phyloP scores from a whole-genome alignment of 1,284 basidiomycete genomes.

The Coniferiporia sulphurascens region DNA sequence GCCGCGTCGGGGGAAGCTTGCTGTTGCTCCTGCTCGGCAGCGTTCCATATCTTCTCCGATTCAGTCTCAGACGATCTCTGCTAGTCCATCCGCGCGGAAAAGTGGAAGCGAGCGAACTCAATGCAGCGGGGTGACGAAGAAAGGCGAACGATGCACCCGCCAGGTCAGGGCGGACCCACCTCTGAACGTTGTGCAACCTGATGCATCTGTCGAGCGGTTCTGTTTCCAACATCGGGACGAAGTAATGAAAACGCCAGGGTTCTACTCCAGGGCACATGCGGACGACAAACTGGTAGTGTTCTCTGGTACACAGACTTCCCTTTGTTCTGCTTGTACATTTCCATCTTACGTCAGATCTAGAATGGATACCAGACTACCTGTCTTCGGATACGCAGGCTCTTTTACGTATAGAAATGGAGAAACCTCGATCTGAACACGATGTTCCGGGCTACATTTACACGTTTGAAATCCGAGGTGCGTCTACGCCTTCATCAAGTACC shows the following conservation, averaged over 20 bases:
- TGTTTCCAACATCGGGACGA: constrained; percentile 65
- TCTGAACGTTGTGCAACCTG: constrained; percentile 34
- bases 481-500: not conserved
- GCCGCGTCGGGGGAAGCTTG: not conserved
- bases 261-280: constrained; percentile 44
- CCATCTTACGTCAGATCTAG: constrained; percentile 31
- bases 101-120: constrained; percentile 34
- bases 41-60: constrained; percentile 23
- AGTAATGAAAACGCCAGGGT: constrained; percentile 48
- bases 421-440: constrained; percentile 52
- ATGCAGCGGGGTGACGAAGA: constrained; percentile 63
- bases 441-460: constrained; percentile 71
- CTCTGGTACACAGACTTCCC: constrained; percentile 33
- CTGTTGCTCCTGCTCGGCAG: not conserved
- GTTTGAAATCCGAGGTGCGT: constrained; percentile 65
- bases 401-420: constrained; percentile 67
- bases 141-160: constrained; percentile 57
- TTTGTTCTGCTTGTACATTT: not conserved
- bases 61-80: constrained; percentile 25
- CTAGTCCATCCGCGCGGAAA: constrained; percentile 31
- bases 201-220: constrained; percentile 44
- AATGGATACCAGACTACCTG: constrained; percentile 66
- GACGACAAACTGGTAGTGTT: constrained; percentile 51
- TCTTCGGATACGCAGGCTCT: constrained; percentile 56
- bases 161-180: constrained; percentile 48